Conservation (phyloP, 495 filamentous ascomycete species). For the Xylaria acuta region DNA sequence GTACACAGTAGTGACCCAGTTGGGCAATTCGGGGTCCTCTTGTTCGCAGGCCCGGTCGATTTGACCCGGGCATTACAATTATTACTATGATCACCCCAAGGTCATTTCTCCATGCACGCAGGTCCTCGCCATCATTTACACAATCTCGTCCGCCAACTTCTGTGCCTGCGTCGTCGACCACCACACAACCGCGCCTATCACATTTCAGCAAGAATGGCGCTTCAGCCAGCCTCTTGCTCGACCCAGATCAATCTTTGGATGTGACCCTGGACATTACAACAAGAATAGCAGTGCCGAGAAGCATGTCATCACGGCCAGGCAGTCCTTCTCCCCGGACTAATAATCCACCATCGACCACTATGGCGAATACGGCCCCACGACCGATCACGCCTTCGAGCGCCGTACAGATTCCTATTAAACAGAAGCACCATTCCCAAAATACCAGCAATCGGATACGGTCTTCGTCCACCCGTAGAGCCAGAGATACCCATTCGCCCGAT, state of each 20-base stretch:
- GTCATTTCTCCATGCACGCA: constrained; percentile 19
- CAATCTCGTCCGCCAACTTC: constrained; percentile 3
- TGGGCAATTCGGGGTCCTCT: constrained; percentile 20
- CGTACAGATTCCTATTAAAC: constrained; percentile 52
- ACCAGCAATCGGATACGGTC: constrained; percentile 32
- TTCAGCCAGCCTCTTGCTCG: not conserved
- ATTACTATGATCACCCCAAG: constrained; percentile 24
- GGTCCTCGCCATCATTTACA: constrained; percentile 8
- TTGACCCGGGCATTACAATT: constrained; percentile 10
- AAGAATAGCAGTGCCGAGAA: constrained; percentile 27
- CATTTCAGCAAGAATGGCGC: constrained; percentile 41
- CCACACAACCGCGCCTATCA: not conserved
- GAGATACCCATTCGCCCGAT: constrained; percentile 54
- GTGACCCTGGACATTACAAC: constrained; percentile 24
- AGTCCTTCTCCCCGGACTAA: constrained; percentile 31
- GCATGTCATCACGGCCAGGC: constrained; percentile 34
- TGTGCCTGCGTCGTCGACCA: constrained; percentile 13
- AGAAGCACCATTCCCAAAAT: constrained; percentile 42
- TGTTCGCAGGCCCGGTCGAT: not conserved
- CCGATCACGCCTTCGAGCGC: constrained; percentile 50
- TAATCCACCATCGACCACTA: constrained; percentile 37
- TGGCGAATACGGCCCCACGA: constrained; percentile 38
- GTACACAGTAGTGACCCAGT: not conserved
- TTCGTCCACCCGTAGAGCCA: constrained; percentile 37
- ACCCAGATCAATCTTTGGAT: constrained; percentile 16